Evolutionary conservation across 2,329 filamentous ascomycete genomes (phyloP).

Genomic region (Huntiella bhutanensis): DNA sequence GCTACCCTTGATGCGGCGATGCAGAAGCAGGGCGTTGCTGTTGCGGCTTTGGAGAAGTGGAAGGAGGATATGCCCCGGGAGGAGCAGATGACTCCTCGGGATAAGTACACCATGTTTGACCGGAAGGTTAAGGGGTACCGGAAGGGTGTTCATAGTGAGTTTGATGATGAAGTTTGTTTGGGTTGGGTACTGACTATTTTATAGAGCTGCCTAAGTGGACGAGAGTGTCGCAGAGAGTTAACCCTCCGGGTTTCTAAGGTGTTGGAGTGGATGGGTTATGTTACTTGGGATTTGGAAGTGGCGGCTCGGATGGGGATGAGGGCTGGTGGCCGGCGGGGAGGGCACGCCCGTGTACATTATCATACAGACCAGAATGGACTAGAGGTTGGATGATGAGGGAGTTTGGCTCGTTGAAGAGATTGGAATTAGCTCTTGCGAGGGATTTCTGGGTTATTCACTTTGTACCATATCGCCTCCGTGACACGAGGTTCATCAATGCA

Average conservation of each 20-base stretch:
- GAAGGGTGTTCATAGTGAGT: constrained; percentile 93
- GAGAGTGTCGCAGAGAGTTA: constrained; percentile 78
- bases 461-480: no score
- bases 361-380: no score
- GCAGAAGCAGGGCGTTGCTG: constrained; percentile 48
- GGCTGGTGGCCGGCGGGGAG: no score
- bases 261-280: background rate
- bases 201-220: constrained; percentile 82
- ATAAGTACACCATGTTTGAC: constrained; percentile 98
- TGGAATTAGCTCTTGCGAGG: no score
- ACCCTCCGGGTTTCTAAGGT: constrained; percentile 75
- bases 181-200: background rate
- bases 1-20: constrained; percentile 65
- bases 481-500: no score
- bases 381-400: no score
- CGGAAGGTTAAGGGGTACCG: constrained; percentile 88
- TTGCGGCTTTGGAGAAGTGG: constrained; percentile 72
- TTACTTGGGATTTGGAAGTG: background rate
- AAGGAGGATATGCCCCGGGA: constrained; percentile 92
- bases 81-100: constrained; percentile 82
- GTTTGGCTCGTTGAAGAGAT: no score
- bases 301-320: no score
- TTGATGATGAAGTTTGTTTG: background rate
- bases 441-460: no score
- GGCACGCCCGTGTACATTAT: no score